Evolutionary conservation across 371 early-diverging fungal species (phyloP), one percentile per base, ranked within the genome.

Genomic region (Saksenaea vasiformis): DNA sequence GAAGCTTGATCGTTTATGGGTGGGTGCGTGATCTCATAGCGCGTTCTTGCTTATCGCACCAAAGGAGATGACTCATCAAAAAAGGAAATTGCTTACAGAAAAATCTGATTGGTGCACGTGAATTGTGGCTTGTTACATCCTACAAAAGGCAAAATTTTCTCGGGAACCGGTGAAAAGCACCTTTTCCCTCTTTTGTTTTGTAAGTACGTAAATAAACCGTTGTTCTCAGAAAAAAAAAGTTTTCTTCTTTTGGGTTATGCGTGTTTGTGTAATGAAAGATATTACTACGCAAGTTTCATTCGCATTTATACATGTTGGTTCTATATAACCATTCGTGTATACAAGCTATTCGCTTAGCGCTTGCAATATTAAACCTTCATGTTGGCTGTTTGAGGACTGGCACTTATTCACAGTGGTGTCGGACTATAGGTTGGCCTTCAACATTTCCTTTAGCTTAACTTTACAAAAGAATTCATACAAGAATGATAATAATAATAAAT

Each of bases 1-100:
- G 51, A 47, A 47, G 51, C 51, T 47, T 47, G 51, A 47, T 47
- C 51, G 51, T 47, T 19, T 47, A 47, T 47, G 51, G 51, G 51
- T 47, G 43, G n/a, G 27, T 47, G 51, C 51, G 51, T 47, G 51
- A 47, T 47, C 51, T 47, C 51, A 47, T 47, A 19, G 51, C 51
- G 24, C 24, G 51, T 17, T 22, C 51, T 47, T 47, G 51, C 51
- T 22, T 47, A 22, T 22, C 24, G 22, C 51, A 47, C 19, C 39
- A 47, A 22, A 47, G 22, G 24, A 17, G 51, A 17, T 47, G 17
- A 47, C 22, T 47, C 51, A 47, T 22, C 51, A 22, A 47, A 47
- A 47, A 47, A 47, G 51, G 51, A 47, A 47, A 47, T 47, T 47
- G 51, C 51, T 4, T n/a, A n/a, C 22, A 17, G 22, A n/a, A 22